Percentiles rank a stretch among this genome's conserved stretches.
Conservation (phyloP, 306 rosid species). For the Arachis hypogaea region DNA sequence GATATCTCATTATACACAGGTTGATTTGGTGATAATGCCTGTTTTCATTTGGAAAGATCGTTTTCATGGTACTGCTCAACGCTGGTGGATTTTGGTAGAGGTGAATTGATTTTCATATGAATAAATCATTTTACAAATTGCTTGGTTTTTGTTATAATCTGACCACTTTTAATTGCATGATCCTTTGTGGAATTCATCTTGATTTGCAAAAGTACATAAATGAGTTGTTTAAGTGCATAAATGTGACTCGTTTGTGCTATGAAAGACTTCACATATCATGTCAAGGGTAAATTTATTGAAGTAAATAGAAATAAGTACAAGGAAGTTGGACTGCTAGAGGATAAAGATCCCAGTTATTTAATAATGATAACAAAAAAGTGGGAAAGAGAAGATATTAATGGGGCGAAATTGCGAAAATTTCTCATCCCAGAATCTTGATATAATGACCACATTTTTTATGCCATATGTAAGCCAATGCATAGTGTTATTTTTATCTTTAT, state of each 20-base stretch:
- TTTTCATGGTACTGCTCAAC: constrained; percentile 81
- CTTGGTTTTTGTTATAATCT: constrained; percentile 22
- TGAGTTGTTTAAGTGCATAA: constrained; percentile 1
- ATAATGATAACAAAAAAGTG: constrained; percentile 1
- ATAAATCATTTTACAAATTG: constrained; percentile 14
- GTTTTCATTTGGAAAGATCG: constrained; percentile 91
- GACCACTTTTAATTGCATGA: background rate
- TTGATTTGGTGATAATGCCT: constrained; percentile 74
- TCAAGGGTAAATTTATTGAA: no score
- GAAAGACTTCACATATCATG: background rate
- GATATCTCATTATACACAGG: constrained; percentile 46
- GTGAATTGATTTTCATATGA: constrained; percentile 45
- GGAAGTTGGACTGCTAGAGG: background rate
- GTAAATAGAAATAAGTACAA: background rate
- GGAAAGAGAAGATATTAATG: constrained; percentile 3
- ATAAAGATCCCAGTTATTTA: background rate
- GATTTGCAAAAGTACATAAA: constrained; percentile 12
- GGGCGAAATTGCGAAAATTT: no score
- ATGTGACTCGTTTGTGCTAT: constrained; percentile 5
- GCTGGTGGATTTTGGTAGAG: constrained; percentile 99
- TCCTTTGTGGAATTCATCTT: background rate
- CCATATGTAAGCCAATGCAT: background rate
- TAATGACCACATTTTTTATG: background rate
- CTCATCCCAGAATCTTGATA: background rate
- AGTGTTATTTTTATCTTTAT: background rate